These are phyloP conservation scores for Stachybotrys chartarum DNA, from an alignment of 2,329 filamentous ascomycete genomes.

Conservation along the genomic window DNA sequence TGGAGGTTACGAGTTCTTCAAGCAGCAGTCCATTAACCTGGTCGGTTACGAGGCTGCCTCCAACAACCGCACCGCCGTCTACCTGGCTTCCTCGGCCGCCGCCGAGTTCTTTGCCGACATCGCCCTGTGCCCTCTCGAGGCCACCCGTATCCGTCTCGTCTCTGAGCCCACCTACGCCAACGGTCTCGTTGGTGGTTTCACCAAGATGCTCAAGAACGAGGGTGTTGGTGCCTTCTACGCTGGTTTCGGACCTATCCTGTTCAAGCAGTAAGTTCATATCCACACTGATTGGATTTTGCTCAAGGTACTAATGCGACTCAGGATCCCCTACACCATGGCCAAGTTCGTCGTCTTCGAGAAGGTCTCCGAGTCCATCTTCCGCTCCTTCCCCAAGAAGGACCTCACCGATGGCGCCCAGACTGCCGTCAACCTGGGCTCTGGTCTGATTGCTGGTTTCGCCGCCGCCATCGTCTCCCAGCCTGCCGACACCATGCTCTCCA, in stretches of 20 bases:
- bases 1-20: conserved; percentile 94
- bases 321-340: conserved; percentile 89
- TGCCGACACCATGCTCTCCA: conserved; percentile 88
- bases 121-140: conserved; percentile 85
- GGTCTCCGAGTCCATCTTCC: conserved; percentile 69
- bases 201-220: conserved; percentile 77
- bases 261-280: conserved; percentile 35
- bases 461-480: conserved; percentile 83
- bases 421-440: conserved; percentile 64
- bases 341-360: conserved; percentile 95
- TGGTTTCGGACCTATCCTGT: conserved; percentile 80
- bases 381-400: conserved; percentile 60
- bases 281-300: neutral
- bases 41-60: conserved; percentile 71
- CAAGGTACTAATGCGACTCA: conserved; percentile 21
- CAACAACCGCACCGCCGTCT: conserved; percentile 75
- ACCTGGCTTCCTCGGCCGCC: conserved; percentile 61
- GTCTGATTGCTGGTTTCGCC: conserved; percentile 61
- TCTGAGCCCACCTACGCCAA: conserved; percentile 79
- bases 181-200: conserved; percentile 71
- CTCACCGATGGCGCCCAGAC: conserved; percentile 66
- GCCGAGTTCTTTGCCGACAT: conserved; percentile 70
- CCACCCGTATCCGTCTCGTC: conserved; percentile 88
- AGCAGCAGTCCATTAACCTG: conserved; percentile 78
- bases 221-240: conserved; percentile 84